Evolutionary conservation across 768 basidiomycete genomes (phyloP), one percentile per base, ranked within the genome.

Genomic region (Termitomyces sp.): DNA sequence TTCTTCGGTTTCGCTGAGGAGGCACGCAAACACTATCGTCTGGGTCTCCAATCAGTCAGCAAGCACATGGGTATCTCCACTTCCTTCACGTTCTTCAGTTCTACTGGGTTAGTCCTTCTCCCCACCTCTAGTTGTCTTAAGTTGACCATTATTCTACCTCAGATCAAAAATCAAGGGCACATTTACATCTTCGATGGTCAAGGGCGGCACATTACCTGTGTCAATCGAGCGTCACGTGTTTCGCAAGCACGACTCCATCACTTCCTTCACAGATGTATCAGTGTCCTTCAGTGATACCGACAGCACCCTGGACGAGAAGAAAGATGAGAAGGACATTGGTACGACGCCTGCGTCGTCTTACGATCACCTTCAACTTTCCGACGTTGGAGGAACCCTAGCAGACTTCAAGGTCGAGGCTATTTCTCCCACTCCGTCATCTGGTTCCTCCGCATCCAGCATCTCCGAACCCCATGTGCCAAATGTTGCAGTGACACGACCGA

Each of bases 1-100:
- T 77, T 82, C 67, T 86, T 86, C 62, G 83, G 82, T 5, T 76
- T 84, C 41, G 77, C 75, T 0, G 71, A 71, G 27, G 83, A 84
- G 61, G 81, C 82, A 9, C 67, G 75, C 31, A 75, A 70, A 60
- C 68, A 77, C 59, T 84, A 85, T 59, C 58, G 63, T 5, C 59
- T 63, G 3, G 69, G 68, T 5, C 68, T 71, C 51, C 32, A 46
- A 37, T 70, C 69, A 10, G 67, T 79, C n/a, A 67, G 70, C 34
- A 69, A 68, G 55, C 67, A 65, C 31, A 50, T 71, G 24, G 70
- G 71, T 26, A 41, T 64, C 14, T 59, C 63, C 13, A 64, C 62
- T 20, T 64, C 59, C 4, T 51, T 62, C n/a, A 57, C 55, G 32
- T 37, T 63, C n/a, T 64, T 68, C 66, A 66, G 53, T 43, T 71